Evolutionary conservation across 148 eudicot genomes (phyloP), one percentile per base, ranked within the genome.

Genomic region (Spergularia marina): DNA sequence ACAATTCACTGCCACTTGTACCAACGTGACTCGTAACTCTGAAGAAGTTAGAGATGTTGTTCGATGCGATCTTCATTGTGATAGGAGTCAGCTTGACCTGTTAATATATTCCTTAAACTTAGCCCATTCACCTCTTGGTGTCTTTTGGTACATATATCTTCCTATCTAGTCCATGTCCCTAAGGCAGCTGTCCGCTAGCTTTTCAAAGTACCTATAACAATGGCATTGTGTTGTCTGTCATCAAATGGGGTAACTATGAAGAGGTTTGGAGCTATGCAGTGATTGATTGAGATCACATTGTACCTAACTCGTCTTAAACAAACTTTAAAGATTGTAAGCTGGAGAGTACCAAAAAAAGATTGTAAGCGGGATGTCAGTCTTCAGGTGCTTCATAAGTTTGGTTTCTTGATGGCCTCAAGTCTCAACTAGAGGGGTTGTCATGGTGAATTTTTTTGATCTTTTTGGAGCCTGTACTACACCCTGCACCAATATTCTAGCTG

Each of bases 321-420:
- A 63, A 56, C 18, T 23, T 44, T 57, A 47, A 74, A 73, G 68
- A 76, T 70, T 68, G 51, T 25, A 21, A 76, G n/a, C 10, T 68
- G 70, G 44, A 49, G 2, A 30, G 36, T 30, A 30, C 36, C 36
- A 30, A 30, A 30, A 30, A 47, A 74, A 73, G 68, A 76, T 70
- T 68, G 51, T 25, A 21, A 76, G n/a, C 10, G 61, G 70, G 44
- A 49, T 56, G 34, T 66, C 39, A 68, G 71, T 15, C 25, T 10
- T 10, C 23, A 57, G 66, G 62, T 57, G 80, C 77, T 58, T 58
- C 10, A 51, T 13, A 49, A 34, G 25, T 70, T 30, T 25, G 72
- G 71, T 30, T 65, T 3, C 12, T 21, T 58, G 52, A 36, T 70
- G 75, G 56, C n/a, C 54, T 25, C 59, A 6, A 34, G 1, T 34